Conservation (phyloP, 441 rosid genomes). For the Macaranga tanarius region DNA sequence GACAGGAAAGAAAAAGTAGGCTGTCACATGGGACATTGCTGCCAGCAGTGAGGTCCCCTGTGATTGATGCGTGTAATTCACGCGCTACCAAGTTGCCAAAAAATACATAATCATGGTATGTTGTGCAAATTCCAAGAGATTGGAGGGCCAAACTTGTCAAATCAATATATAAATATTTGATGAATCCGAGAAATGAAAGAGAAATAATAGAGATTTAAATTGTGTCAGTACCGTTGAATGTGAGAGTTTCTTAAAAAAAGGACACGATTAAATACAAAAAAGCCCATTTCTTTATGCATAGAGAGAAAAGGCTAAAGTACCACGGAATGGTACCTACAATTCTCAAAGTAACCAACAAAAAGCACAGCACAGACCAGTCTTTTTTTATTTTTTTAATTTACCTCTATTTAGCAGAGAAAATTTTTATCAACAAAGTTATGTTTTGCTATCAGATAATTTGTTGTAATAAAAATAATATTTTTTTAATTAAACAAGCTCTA, state of each 20-base stretch:
- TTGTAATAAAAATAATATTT: no score
- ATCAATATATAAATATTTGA: background rate
- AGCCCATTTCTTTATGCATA: background rate
- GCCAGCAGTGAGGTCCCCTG: constrained; percentile 1
- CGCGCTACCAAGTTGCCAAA: constrained; percentile 8
- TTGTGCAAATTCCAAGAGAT: constrained; percentile 3
- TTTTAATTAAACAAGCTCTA: no score
- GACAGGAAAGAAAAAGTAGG: background rate
- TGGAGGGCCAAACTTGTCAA: constrained; percentile 12
- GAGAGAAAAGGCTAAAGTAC: constrained; percentile 25
- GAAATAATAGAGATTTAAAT: background rate
- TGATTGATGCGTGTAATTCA: constrained; percentile 19
- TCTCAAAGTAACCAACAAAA: constrained; percentile 13
- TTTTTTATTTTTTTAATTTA: background rate
- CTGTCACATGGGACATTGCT: constrained; percentile 8
- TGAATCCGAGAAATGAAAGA: constrained; percentile 20
- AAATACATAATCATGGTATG: background rate
- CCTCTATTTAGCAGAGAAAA: background rate
- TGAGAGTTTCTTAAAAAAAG: background rate
- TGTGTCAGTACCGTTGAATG: constrained; percentile 25
- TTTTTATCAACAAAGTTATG: no score
- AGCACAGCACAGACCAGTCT: background rate
- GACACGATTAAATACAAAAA: constrained; percentile 6
- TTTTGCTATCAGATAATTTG: no score
- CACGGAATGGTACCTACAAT: constrained; percentile 36